Conservation (phyloP, 2,329 filamentous ascomycete genomes). For the Diaporthe citrichinensis region DNA sequence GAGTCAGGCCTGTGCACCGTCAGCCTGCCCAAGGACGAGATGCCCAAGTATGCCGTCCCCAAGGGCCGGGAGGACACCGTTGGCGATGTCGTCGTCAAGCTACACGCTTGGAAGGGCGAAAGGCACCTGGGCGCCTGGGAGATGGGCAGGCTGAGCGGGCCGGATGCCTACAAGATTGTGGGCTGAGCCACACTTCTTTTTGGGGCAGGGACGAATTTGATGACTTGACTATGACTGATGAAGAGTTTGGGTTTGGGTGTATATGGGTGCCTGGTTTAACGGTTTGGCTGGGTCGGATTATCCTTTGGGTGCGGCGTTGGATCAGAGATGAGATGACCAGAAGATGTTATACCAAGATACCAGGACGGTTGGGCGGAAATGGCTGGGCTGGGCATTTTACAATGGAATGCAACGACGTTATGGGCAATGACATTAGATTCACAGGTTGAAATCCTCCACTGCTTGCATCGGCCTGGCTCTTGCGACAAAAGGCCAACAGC, state of each 20-base stretch:
- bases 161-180: constrained; percentile 24
- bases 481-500: neutral
- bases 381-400: neutral
- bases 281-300: neutral
- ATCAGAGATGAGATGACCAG: neutral
- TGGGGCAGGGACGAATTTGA: neutral
- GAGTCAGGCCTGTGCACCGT: constrained; percentile 38
- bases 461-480: neutral
- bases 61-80: constrained; percentile 2
- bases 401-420: neutral
- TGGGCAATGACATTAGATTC: neutral
- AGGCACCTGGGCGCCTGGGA: constrained; percentile 40
- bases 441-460: neutral
- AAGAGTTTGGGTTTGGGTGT: neutral
- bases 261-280: neutral
- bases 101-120: constrained; percentile 43
- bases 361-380: neutral
- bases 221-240: constrained; percentile 7
- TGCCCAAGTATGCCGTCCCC: constrained; percentile 33
- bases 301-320: neutral
- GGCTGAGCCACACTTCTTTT: neutral
- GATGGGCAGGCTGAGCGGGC: constrained; percentile 41
- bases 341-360: constrained; percentile 13
- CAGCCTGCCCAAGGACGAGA: constrained; percentile 28
- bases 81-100: constrained; percentile 36